Conservation (phyloP, 192 early-diverging fungal species). For the Linnemannia schmuckeri region DNA sequence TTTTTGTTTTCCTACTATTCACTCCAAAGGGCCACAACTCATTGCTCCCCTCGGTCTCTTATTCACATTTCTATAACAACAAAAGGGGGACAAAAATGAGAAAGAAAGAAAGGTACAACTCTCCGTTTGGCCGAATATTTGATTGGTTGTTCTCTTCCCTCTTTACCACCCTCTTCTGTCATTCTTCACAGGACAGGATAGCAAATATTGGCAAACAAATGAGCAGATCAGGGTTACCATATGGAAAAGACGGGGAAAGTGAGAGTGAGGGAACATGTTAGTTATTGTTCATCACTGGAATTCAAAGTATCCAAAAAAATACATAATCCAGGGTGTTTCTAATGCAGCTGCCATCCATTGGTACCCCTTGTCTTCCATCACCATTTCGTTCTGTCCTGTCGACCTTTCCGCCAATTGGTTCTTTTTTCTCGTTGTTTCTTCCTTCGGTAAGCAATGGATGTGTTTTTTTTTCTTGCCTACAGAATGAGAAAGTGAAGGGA, state of each 20-base stretch:
- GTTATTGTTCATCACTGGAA: neutral
- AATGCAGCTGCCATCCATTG: neutral
- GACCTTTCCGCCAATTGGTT: neutral
- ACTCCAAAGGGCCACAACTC: neutral
- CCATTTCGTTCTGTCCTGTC: too few relatives aligned
- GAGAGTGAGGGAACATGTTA: neutral
- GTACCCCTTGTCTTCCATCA: neutral
- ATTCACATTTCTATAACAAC: neutral
- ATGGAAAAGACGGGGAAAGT: neutral
- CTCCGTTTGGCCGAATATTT: neutral
- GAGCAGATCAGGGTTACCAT: neutral
- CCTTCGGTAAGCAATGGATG: neutral
- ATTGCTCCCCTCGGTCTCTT: neutral
- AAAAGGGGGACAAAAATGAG: neutral
- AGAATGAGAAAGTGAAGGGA: neutral
- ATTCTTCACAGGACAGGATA: neutral
- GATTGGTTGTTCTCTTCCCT: neutral
- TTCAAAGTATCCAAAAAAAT: neutral
- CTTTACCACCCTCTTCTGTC: neutral
- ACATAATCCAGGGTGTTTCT: neutral
- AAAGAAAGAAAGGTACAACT: neutral
- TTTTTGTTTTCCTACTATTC: neutral
- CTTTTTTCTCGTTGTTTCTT: neutral
- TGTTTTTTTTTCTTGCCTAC: neutral
- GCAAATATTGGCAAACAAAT: neutral